Conservation (phyloP, 2,329 filamentous ascomycete species). For the Elsinoe necatrix region DNA sequence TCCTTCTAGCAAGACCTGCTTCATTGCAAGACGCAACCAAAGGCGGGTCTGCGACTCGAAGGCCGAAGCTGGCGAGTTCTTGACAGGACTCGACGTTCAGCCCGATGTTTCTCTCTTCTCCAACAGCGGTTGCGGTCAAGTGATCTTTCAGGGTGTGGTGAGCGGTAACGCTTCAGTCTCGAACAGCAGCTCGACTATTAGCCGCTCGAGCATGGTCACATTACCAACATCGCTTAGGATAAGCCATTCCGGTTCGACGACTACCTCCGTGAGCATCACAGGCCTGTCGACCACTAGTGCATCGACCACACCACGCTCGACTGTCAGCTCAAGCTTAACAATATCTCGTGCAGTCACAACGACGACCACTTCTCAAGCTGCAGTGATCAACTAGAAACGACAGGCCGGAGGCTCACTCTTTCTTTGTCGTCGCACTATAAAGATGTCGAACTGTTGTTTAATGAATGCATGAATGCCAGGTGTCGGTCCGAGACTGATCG, state of each 20-base stretch:
- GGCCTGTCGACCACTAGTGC: not conserved
- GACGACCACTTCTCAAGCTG: not conserved
- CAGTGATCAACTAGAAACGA: not conserved
- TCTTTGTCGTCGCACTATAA: not conserved
- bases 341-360: not conserved
- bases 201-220: not conserved
- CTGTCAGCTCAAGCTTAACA: not conserved
- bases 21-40: not conserved
- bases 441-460: not conserved
- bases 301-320: not conserved
- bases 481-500: constrained; percentile 7
- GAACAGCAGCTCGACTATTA: not conserved
- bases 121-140: constrained; percentile 6
- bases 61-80: constrained; percentile 11
- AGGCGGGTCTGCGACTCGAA: not conserved
- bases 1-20: not conserved
- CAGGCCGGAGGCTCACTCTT: not conserved
- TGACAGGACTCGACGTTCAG: constrained; percentile 1
- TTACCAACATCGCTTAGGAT: not conserved
- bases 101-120: not conserved
- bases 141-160: constrained; percentile 3
- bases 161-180: not conserved
- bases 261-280: not conserved
- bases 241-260: not conserved
- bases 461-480: not conserved